Percentiles rank a stretch among this genome's conserved stretches.
Evolutionary conservation across 768 basidiomycete genomes (phyloP).

Genomic region (Hygrophorus pudorinus): DNA sequence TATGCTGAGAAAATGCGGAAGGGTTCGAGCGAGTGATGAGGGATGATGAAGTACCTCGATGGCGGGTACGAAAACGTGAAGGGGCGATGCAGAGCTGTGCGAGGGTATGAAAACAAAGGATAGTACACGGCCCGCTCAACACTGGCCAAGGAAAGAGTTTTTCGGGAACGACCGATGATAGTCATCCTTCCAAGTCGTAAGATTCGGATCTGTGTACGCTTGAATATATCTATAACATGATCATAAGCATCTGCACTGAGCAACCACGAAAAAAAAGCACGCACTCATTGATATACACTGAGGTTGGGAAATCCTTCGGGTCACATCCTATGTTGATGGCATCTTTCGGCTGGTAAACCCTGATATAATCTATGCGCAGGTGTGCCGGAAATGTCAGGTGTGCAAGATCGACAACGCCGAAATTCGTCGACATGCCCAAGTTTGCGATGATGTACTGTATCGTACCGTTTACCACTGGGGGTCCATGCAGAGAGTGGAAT

Average conservation of each 20-base stretch:
- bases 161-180: slow-evolving; percentile 51
- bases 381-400: slow-evolving; percentile 59
- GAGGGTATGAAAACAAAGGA: not conserved
- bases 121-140: not conserved
- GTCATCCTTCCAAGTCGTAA: slow-evolving; percentile 42
- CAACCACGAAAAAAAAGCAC: slow-evolving; percentile 11
- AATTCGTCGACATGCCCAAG: slow-evolving; percentile 74
- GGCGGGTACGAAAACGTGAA: no score
- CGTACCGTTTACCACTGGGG: not conserved
- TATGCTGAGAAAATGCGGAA: no score
- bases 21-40: not conserved
- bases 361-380: slow-evolving; percentile 39
- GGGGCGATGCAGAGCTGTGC: not conserved
- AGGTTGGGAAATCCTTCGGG: slow-evolving; percentile 57
- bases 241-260: not conserved
- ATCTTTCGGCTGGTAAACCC: slow-evolving; percentile 63
- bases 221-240: slow-evolving; percentile 35
- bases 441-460: slow-evolving; percentile 72
- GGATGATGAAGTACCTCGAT: not conserved
- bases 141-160: slow-evolving; percentile 27
- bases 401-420: slow-evolving; percentile 60
- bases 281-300: slow-evolving; percentile 58
- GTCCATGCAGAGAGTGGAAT: not conserved
- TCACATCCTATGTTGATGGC: slow-evolving; percentile 66
- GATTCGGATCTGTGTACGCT: slow-evolving; percentile 63